Percentiles rank a stretch among this genome's conserved stretches.
phyloP scores from a whole-genome alignment of 1,284 basidiomycete species.

The Somion occarium region DNA sequence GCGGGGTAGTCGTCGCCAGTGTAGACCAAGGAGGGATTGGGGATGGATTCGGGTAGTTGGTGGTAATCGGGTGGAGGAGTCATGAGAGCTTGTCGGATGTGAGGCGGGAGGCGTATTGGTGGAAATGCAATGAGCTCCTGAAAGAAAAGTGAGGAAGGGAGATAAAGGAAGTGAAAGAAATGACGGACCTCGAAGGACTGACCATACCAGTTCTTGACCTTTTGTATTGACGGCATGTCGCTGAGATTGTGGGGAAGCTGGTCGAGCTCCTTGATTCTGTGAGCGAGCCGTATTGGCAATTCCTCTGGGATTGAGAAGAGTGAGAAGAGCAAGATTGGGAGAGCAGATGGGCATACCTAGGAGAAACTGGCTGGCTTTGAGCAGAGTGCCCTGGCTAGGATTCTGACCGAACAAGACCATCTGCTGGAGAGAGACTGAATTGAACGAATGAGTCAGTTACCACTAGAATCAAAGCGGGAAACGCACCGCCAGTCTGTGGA shows the following conservation, averaged over 20 bases:
- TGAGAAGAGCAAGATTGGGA: background rate
- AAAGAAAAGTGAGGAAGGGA: background rate
- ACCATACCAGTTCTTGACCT: conserved; percentile 98
- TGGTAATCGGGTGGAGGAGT: conserved; percentile 39
- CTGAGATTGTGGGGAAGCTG: conserved; percentile 90
- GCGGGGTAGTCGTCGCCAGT: conserved; percentile 31
- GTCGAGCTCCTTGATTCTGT: conserved; percentile 95
- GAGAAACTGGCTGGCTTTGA: conserved; percentile 83
- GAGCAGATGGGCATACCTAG: conserved; percentile 43
- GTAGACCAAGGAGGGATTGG: conserved; percentile 61
- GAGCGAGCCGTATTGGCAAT: conserved; percentile 90
- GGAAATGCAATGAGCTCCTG: conserved; percentile 89
- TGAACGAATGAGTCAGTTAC: background rate
- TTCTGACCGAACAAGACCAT: conserved; percentile 89
- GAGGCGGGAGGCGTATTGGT: conserved; percentile 60
- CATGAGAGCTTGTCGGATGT: conserved; percentile 67
- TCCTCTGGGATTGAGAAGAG: conserved; percentile 53
- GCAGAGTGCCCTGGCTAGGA: conserved; percentile 82
- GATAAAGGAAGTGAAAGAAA: conserved; percentile 6
- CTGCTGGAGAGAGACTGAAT: conserved; percentile 84
- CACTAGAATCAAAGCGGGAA: background rate
- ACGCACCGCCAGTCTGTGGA: conserved; percentile 84
- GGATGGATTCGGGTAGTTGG: conserved; percentile 58
- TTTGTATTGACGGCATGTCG: conserved; percentile 90
- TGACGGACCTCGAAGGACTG: conserved; percentile 82